Percentiles rank a stretch among this genome's conserved stretches.
Conservation (phyloP, 2,329 filamentous ascomycete genomes). For the Chaetomiaceae sp. region DNA sequence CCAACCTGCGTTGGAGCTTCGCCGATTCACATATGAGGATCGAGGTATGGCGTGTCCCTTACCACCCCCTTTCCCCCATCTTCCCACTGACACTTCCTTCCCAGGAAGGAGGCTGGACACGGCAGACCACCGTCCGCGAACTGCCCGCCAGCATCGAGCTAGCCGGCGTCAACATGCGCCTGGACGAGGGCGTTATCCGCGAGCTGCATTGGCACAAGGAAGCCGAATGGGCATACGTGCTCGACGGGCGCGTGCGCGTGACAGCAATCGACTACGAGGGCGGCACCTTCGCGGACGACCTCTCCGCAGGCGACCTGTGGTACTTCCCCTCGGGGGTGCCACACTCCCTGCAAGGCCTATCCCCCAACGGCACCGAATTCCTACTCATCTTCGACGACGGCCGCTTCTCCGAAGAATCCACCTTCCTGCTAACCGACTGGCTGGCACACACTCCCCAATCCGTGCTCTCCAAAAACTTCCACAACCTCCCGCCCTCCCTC, state of each 20-base stretch:
- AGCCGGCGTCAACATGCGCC: constrained; percentile 55
- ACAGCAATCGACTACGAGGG: constrained; percentile 33
- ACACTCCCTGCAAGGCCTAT: constrained; percentile 48
- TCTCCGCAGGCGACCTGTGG: constrained; percentile 48
- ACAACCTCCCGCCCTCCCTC: constrained; percentile 39
- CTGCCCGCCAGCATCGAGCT: constrained; percentile 45
- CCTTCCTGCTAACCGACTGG: constrained; percentile 51
- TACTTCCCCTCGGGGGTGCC: constrained; percentile 44
- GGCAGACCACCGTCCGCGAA: constrained; percentile 46
- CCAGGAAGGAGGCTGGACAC: constrained; percentile 44
- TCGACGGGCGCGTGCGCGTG: constrained; percentile 46
- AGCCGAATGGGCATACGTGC: constrained; percentile 46
- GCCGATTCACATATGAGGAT: constrained; percentile 44
- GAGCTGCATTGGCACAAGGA: constrained; percentile 59
- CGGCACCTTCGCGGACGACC: constrained; percentile 40
- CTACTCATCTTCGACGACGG: constrained; percentile 54
- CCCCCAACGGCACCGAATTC: constrained; percentile 51
- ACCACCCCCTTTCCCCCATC: no score
- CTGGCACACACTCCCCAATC: constrained; percentile 45
- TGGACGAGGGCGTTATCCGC: constrained; percentile 51
- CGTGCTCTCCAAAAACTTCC: constrained; percentile 51
- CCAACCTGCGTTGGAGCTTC: constrained; percentile 48
- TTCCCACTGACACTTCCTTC: no score
- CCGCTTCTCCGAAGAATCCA: constrained; percentile 51
- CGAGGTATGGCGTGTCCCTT: no score